Evolutionary conservation across 2,329 filamentous ascomycete genomes (phyloP).

Genomic region (Aspergillus japonicus): DNA sequence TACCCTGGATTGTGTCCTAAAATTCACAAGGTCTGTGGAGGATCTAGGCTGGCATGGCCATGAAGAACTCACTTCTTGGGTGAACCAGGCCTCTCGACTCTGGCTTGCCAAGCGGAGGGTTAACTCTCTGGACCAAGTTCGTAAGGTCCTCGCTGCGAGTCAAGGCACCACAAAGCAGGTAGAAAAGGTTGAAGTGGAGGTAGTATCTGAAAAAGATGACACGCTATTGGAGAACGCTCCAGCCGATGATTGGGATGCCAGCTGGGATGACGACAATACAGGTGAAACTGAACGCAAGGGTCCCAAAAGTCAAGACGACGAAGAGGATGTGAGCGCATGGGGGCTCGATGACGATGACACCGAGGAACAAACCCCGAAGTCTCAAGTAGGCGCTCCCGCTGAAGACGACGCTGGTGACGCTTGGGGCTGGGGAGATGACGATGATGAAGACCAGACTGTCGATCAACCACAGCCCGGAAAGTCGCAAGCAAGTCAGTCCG

Average conservation of each 20-base stretch:
- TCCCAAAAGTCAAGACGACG: conserved; percentile 32
- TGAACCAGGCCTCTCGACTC: conserved; percentile 71
- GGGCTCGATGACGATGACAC: conserved; percentile 48
- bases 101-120: conserved; percentile 87
- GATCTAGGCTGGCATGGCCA: conserved; percentile 62
- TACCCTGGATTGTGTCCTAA: conserved; percentile 62
- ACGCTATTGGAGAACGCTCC: conserved; percentile 59
- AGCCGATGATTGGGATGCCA: conserved; percentile 69
- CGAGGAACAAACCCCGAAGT: conserved; percentile 18
- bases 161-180: conserved; percentile 68
- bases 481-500: conserved; percentile 20
- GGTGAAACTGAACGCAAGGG: conserved; percentile 27
- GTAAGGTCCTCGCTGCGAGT: conserved; percentile 65
- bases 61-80: conserved; percentile 72
- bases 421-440: conserved; percentile 82
- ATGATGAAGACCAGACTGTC: conserved; percentile 38
- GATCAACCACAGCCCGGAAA: conserved; percentile 19
- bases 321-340: conserved; percentile 52
- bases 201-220: conserved; percentile 68
- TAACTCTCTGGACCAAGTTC: conserved; percentile 70
- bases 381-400: conserved; percentile 22
- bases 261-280: conserved; percentile 72
- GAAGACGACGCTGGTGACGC: conserved; percentile 58
- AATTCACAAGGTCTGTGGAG: conserved; percentile 65
- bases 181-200: conserved; percentile 80